Evolutionary conservation across 164 flowering plant species (phyloP), one percentile per base, ranked within the genome.

Genomic region (Liriodendron chinense): DNA sequence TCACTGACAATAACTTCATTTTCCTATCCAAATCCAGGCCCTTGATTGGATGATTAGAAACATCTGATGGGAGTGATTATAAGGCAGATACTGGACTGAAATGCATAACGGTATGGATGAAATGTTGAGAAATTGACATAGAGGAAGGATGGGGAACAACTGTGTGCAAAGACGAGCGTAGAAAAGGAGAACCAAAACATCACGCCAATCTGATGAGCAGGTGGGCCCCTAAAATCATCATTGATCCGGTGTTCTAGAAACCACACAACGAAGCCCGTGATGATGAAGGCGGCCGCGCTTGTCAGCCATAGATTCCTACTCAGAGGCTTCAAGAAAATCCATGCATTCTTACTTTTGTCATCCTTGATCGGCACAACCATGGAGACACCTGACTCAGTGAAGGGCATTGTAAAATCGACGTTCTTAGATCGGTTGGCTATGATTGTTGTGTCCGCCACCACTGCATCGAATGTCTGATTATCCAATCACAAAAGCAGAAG

Each of bases 401-500:
- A 81, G 6, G 85, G 85, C 57, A 75, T 50, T 4, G 82, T 76
- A 59, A 80, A 83, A 61, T 83, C 84, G 6, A 80, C 86, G 22
- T 72, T 34, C n/a, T 22, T 47, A 10, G 84, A 77, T 64, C 86
- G 28, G 59, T 14, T 53, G 57, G 12, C 12, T 9, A 2, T 0
- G 12, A 53, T 53, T 9, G 57, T 53, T 9, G 18, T 8, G 18
- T 53, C 57, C 18, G 14, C 57, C 57, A 53, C 57, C 57, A 53
- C 57, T 53, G 57, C 57, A 53, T 53, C 57, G 57, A 1, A 53
- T 14, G 1, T 0, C 57, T 53, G 57, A 0, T 34, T 34, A 34
- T 14, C 57, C 57, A 53, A 53, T 53, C 12, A 53, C 0, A 53
- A 50, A 53, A 53, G 57, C 3, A 53, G 0, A 53, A 53, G 18